A percentile compares a stretch with the other conserved stretches of the same genome.
Evolutionary conservation across 495 filamentous ascomycete species (phyloP).

Genomic region (Beverwykella pulmonaria): DNA sequence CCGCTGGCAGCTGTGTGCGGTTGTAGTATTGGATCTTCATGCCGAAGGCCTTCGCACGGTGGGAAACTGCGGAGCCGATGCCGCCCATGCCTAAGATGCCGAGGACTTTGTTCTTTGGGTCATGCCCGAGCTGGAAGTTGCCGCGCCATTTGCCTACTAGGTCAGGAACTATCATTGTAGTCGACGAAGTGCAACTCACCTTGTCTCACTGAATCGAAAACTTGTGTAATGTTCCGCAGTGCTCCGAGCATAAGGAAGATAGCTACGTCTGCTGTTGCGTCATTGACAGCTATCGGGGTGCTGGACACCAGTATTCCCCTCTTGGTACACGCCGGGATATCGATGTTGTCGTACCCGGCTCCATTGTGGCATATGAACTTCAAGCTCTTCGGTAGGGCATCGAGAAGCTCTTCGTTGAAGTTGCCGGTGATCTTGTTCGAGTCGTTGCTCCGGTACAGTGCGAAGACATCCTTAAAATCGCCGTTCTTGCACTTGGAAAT

Average conservation of each 20-base stretch:
- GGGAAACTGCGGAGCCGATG: slow-evolving; percentile 62
- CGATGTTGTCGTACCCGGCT: slow-evolving; percentile 48
- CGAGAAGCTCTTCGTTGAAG: slow-evolving; percentile 43
- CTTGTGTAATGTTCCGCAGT: slow-evolving; percentile 60
- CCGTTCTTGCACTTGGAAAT: slow-evolving; percentile 40
- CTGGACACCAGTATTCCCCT: slow-evolving; percentile 41
- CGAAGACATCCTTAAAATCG: slow-evolving; percentile 42
- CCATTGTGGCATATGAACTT: slow-evolving; percentile 47
- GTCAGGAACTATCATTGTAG: not conserved
- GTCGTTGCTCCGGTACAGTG: slow-evolving; percentile 46
- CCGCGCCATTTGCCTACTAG: slow-evolving; percentile 51
- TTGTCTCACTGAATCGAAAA: slow-evolving; percentile 61
- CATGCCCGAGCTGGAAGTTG: slow-evolving; percentile 48
- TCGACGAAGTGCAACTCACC: slow-evolving; percentile 42
- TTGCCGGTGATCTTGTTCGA: slow-evolving; percentile 43
- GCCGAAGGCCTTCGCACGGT: slow-evolving; percentile 44
- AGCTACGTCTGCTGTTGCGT: slow-evolving; percentile 46
- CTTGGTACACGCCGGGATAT: slow-evolving; percentile 42
- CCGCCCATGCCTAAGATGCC: slow-evolving; percentile 84
- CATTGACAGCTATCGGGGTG: slow-evolving; percentile 46
- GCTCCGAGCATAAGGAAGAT: slow-evolving; percentile 48
- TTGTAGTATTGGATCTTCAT: slow-evolving; percentile 51
- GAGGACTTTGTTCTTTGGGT: slow-evolving; percentile 46
- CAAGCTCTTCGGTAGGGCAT: slow-evolving; percentile 38
- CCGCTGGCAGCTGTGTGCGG: slow-evolving; percentile 35